Evolutionary conservation across 192 early-diverging fungal genomes (phyloP).

Genomic region (Diversispora eburnea): DNA sequence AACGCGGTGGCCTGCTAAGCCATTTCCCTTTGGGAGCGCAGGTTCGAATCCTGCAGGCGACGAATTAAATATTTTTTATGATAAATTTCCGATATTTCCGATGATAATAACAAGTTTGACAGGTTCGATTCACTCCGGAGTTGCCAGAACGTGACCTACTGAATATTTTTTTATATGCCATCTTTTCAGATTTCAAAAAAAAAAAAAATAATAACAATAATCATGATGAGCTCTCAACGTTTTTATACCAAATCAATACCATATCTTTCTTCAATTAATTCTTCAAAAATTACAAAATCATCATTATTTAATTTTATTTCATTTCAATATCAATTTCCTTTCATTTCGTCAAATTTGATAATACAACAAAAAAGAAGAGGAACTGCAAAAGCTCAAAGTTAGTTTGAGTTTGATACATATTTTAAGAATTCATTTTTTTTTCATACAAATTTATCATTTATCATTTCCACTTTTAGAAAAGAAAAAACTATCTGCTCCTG

Average conservation of each 20-base stretch:
- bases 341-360: slow-evolving; percentile 11
- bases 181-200: no score
- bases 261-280: background rate
- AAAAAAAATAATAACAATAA: no score
- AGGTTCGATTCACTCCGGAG: no score
- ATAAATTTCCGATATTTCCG: no score
- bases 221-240: background rate
- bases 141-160: no score
- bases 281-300: background rate
- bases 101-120: no score
- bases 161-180: no score
- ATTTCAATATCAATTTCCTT: background rate
- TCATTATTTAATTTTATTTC: background rate
- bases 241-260: slow-evolving; percentile 5
- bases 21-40: slow-evolving; percentile 57
- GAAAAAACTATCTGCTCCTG: no score
- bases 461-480: background rate
- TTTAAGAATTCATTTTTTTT: background rate
- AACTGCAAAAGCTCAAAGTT: slow-evolving; percentile 6
- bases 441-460: background rate
- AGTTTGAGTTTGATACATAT: no score
- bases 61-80: slow-evolving; percentile 35
- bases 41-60: slow-evolving; percentile 70
- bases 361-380: slow-evolving; percentile 16
- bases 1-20: slow-evolving; percentile 65